Base-by-base conservation (phyloP, 257 asterid species). In the Ehretia macrophylla region DNA sequence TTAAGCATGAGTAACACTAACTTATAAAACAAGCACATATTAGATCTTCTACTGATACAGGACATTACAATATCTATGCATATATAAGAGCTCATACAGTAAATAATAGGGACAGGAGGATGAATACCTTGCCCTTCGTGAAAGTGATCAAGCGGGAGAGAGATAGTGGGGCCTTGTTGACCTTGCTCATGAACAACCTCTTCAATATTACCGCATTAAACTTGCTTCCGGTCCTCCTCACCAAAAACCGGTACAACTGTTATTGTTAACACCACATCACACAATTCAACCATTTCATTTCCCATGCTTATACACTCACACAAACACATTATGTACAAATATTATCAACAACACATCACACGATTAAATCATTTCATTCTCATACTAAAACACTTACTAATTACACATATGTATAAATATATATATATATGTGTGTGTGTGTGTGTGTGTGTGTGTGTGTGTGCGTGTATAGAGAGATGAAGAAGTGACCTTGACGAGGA, bases 101-200 rank as follows among this genome's bases (percentile, higher is more conserved):
- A n/a, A n/a, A n/a, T n/a, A n/a, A n/a, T n/a, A n/a, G n/a, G n/a
- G n/a, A 22, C 32, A 19, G 27, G 16, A 0, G 60, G 17, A 45
- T 17, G 4, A 58, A 0, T 72, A 86, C 98, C 97, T 92, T 92
- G 58, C 81, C 86, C 38, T 72, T 61, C 85, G 82, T 84, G 82
- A 64, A 84, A 51, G 79, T 62, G 20, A 64, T 51, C 81, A 92
- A 84, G 18, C 95, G 88, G 51, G 97, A 83, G 17, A 92, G 93
- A 6, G 99, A 92, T 14, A 92, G 75, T 1, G 99, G 87, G 1
- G 99, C 75, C 79, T 83, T 88, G 76, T 92, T 92, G 35, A 83
- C 71, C 84, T 82, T 86, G 72, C 99, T 92, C 99, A 86, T 88
- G 68, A 88, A 88, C 8, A 92, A 72, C 59, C 99, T 81, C 82